Percentiles rank a stretch among this genome's conserved stretches.
These are phyloP conservation scores for Aurantiochytrium sp. DNA, from an alignment of 108 stramenopile genomes.

Conservation along the genomic window DNA sequence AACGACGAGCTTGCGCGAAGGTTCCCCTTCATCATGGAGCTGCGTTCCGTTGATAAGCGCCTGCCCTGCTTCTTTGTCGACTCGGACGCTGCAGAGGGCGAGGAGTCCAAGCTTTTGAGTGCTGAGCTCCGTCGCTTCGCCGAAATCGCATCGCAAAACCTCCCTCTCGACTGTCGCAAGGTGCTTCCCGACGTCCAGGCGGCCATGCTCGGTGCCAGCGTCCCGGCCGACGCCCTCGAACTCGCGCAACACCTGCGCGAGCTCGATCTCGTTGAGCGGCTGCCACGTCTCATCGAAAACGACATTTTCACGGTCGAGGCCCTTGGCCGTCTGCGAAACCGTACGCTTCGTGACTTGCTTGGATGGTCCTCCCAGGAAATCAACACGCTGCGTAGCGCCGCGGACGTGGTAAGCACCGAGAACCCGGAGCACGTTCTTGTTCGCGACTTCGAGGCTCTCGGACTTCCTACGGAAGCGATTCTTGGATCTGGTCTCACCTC, in stretches of 20 bases:
- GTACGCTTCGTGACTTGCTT: not conserved
- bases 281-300: not conserved
- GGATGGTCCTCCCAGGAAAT: not conserved
- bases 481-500: not conserved
- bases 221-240: not conserved
- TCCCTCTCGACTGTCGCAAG: not conserved
- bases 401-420: not conserved
- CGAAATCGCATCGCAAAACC: not conserved
- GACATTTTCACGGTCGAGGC: not conserved
- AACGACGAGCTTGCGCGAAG: not conserved
- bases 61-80: slow-evolving; percentile 1
- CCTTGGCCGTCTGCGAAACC: not conserved
- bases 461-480: not conserved
- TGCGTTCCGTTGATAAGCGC: not conserved
- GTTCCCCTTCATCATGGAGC: not conserved
- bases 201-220: not conserved
- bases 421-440: not conserved
- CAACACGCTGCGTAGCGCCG: not conserved
- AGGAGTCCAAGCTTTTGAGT: not conserved
- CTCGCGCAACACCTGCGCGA: not conserved
- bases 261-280: not conserved
- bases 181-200: not conserved
- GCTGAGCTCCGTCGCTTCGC: not conserved
- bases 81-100: not conserved
- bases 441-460: slow-evolving; percentile 1